Base-by-base conservation (phyloP, 1,139 yeast genomes). In the Scheffersomyces insectosa region DNA sequence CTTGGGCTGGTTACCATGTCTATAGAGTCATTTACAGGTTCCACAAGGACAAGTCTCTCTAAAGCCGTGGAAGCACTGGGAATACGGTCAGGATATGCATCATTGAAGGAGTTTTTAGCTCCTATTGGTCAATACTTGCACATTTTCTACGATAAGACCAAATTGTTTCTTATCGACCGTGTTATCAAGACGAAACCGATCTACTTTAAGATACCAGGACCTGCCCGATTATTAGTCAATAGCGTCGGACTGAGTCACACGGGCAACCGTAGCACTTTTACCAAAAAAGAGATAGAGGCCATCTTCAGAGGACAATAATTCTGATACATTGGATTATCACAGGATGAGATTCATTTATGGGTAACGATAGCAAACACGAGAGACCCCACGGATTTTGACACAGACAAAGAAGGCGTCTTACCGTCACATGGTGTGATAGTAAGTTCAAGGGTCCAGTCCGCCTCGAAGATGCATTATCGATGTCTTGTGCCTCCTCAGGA, bases 201-300 rank as follows among this genome's bases (percentile, higher is more conserved):
- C 13, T 48, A 39, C 32, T 45, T 47, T 15, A 38, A 31, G 29
- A 37, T 54, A n/a, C 36, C 36, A 28, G 59, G 59, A 2, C 59
- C 59, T 2, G 59, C 52, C 8, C 38, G 48, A 29, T 43, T 54
- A 4, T 39, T 54, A 29, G 33, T 54, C 34, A 44, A 41, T 39
- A 48, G 38, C 39, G 25, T 20, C 25, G 25, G 25, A 20, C 25
- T 20, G 25, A 44, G 38, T n/a, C 28, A 39, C n/a, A 36, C 37
- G 20, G 42, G 47, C 12, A 45, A 47, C 34, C n/a, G 46, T 9
- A 13, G 15, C 13, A 14, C 36, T 6, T 49, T 49, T 34, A 40
- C 50, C 13, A 33, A 23, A n/a, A 35, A 28, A 14, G 50, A 49
- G 28, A 47, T 49, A 12, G 33, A 42, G 31, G 20, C 39, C 14